Evolutionary conservation across 352 stramenopile species (phyloP), one percentile per base, ranked within the genome.

Genomic region (Globisporangium barbulae): DNA sequence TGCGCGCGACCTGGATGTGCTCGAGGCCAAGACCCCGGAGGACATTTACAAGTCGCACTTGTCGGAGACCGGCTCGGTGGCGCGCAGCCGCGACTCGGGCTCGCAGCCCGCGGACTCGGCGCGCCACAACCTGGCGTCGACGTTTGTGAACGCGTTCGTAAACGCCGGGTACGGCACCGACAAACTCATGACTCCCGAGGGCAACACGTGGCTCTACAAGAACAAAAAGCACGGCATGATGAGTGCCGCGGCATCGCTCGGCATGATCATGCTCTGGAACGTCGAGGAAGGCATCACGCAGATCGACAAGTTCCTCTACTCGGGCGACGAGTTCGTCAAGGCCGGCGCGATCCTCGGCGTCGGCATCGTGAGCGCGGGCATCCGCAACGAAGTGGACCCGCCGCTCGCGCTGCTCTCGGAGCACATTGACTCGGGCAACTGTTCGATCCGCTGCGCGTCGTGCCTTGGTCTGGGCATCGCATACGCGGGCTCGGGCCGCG

Each of bases 201-300:
- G 83, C 58, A 99, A 97, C 72, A 96, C 96, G 55, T 99, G 97
- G 97, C 72, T 99, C 31, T 99, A 99, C 84, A 99, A 99, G 79
- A 99, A 99, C 88, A 99, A 99, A 76, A 98, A 99, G 77, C 96
- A 99, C 68, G 97, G 97, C 57, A 99, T 99, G 97, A 97, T 99
- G 81, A 97, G 93, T 59, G 97, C 97, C 0, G 96, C 97, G 2
- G 98, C 97, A 15, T 99, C 96, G 42, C 80, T 99, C 33, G 98
- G 97, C 57, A 93, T 98, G 65, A 97, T 99, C 57, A 93, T 99
- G 73, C 81, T 99, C 3, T 99, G 98, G 98, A 99, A 99, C 76
- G 96, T 99, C 5, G 98, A 99, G 75, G 98, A 99, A 80, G 97
- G 98, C 25, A 91, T 99, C 63, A 99, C 97, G 59, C 89, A 98